Conservation (phyloP, 495 filamentous ascomycete species). For the Arthonia radiata region DNA sequence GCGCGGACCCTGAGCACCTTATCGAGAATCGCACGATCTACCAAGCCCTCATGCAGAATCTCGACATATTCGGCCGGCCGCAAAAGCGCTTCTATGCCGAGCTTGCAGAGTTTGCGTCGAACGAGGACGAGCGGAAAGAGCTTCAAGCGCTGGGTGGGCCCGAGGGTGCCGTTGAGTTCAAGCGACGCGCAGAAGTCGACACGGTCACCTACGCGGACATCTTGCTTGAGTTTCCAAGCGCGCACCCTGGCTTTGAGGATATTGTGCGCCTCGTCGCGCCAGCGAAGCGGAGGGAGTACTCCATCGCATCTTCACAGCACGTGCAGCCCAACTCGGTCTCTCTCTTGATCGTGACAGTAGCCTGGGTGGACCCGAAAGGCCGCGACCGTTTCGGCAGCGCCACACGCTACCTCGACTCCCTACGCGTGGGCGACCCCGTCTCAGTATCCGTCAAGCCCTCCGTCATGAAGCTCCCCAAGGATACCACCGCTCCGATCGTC, state of each 20-base stretch:
- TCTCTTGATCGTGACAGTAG: constrained; percentile 95
- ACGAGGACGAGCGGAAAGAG: constrained; percentile 58
- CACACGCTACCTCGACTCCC: constrained; percentile 57
- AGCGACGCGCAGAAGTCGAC: constrained; percentile 79
- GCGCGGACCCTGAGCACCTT: constrained; percentile 47
- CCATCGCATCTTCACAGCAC: constrained; percentile 84
- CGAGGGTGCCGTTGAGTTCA: constrained; percentile 83
- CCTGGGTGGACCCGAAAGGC: constrained; percentile 73
- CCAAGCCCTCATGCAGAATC: constrained; percentile 75
- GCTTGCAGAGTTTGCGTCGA: constrained; percentile 61
- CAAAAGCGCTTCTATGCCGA: constrained; percentile 94
- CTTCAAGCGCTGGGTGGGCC: constrained; percentile 45
- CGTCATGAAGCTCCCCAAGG: constrained; percentile 84
- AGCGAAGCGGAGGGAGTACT: constrained; percentile 92
- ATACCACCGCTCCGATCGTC: constrained; percentile 73
- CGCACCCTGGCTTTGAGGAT: constrained; percentile 73
- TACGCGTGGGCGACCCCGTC: constrained; percentile 48
- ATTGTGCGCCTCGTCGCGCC: constrained; percentile 72
- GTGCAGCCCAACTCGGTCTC: constrained; percentile 66
- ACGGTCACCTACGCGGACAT: constrained; percentile 83
- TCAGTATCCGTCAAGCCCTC: constrained; percentile 90
- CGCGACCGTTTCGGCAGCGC: constrained; percentile 82
- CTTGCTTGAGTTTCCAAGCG: constrained; percentile 65
- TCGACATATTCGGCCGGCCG: constrained; percentile 91
- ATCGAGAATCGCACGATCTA: constrained; percentile 89